phyloP scores from a whole-genome alignment of 2,329 filamentous ascomycete species.

The Cladosporium velox region DNA sequence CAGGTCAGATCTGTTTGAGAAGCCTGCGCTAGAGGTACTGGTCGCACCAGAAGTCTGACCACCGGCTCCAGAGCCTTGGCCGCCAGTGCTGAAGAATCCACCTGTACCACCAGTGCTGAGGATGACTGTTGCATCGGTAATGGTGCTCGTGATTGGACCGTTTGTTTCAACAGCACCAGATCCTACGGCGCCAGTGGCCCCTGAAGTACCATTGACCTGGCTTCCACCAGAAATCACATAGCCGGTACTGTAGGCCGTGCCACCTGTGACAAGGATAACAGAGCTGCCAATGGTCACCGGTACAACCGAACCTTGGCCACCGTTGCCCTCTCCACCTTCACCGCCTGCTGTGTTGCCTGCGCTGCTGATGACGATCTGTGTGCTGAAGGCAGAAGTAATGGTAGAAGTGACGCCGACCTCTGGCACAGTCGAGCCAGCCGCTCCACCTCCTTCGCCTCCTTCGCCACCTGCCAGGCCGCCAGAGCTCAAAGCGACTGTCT shows the following conservation, averaged over 20 bases:
- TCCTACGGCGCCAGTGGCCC: conserved; percentile 24
- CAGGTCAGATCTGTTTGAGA: background rate
- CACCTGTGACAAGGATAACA: conserved; percentile 25
- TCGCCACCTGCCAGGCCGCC: conserved; percentile 22
- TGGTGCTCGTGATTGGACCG: background rate
- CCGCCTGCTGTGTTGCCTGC: background rate
- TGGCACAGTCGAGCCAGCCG: conserved; percentile 21
- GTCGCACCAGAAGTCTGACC: background rate
- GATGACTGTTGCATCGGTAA: background rate
- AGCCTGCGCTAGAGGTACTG: conserved; percentile 1
- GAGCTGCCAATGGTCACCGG: conserved; percentile 9
- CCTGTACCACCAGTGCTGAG: conserved; percentile 21
- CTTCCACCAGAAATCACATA: conserved; percentile 11
- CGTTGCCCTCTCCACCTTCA: background rate
- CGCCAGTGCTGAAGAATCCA: conserved; percentile 24
- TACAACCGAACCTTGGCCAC: background rate
- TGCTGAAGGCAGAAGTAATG: background rate
- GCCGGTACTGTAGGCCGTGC: conserved; percentile 28
- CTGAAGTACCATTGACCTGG: conserved; percentile 1
- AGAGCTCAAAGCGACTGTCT: conserved; percentile 25
- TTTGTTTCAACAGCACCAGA: conserved; percentile 23
- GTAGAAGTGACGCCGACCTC: conserved; percentile 14
- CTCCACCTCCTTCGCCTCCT: conserved; percentile 16
- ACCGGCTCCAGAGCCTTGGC: conserved; percentile 13
- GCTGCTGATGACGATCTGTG: conserved; percentile 6